Conservation (phyloP, 1,284 basidiomycete genomes). For the Stygiomarasmius scandens region DNA sequence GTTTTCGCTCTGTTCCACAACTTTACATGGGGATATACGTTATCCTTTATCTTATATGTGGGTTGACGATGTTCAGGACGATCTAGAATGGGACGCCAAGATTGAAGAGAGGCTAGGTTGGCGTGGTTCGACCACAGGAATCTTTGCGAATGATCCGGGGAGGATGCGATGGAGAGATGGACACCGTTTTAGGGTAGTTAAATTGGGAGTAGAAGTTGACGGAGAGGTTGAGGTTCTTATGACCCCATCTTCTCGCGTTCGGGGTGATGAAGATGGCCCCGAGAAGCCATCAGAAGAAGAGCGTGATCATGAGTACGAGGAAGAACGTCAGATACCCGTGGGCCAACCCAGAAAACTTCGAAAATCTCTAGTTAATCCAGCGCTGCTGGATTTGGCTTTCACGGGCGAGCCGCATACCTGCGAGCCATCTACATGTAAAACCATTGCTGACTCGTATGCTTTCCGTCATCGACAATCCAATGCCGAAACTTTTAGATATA, state of each 20-base stretch:
- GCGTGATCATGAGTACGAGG: conserved; percentile 10
- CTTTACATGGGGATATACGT: conserved; percentile 63
- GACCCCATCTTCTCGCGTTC: conserved; percentile 8
- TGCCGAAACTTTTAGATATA: conserved; percentile 58
- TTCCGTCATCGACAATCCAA: conserved; percentile 46
- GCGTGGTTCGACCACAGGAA: conserved; percentile 70
- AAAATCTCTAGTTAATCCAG: conserved; percentile 45
- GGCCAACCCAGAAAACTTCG: conserved; percentile 42
- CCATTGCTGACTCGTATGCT: conserved; percentile 46
- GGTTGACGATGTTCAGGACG: conserved; percentile 37
- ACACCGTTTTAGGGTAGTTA: conserved; percentile 46
- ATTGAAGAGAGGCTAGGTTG: conserved; percentile 56
- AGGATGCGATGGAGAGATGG: conserved; percentile 50
- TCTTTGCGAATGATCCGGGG: conserved; percentile 40
- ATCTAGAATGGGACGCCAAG: conserved; percentile 53
- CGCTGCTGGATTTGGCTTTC: conserved; percentile 63
- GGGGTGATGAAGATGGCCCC: conserved; percentile 7
- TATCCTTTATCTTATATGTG: conserved; percentile 51
- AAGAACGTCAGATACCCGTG: conserved; percentile 31
- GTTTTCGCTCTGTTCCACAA: conserved; percentile 59
- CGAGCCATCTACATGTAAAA: conserved; percentile 36
- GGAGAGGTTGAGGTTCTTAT: conserved; percentile 34
- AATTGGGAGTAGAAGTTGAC: conserved; percentile 34
- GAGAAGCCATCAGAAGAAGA: conserved; percentile 6
- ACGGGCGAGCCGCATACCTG: conserved; percentile 54